These are phyloP conservation scores for Fusarium ambrosium DNA, from an alignment of 2,329 filamentous ascomycete genomes.

Conservation along the genomic window DNA sequence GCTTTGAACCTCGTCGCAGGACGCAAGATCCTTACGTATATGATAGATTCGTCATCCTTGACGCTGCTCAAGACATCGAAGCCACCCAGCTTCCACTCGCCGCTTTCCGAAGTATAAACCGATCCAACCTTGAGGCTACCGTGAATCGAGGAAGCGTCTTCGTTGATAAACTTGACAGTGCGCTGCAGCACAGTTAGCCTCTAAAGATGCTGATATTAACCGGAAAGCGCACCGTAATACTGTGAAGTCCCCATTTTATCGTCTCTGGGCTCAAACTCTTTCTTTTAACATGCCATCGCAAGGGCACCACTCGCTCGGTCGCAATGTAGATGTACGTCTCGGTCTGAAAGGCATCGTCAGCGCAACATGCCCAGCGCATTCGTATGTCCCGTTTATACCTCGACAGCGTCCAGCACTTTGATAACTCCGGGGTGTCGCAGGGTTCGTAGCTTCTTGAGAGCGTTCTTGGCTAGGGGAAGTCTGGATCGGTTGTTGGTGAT, in stretches of 20 bases:
- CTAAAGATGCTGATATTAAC: background rate
- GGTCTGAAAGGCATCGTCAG: slow-evolving; percentile 69
- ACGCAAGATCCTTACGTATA: slow-evolving; percentile 72
- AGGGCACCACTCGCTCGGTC: slow-evolving; percentile 87
- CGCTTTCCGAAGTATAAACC: slow-evolving; percentile 93
- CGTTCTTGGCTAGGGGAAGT: slow-evolving; percentile 90
- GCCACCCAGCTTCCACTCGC: slow-evolving; percentile 96
- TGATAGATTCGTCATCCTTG: slow-evolving; percentile 94
- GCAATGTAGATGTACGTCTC: slow-evolving; percentile 97
- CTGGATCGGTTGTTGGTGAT: slow-evolving; percentile 83
- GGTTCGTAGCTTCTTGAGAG: slow-evolving; percentile 92
- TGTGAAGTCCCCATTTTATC: slow-evolving; percentile 94
- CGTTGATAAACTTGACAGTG: slow-evolving; percentile 96
- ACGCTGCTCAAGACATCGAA: slow-evolving; percentile 95
- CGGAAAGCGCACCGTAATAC: slow-evolving; percentile 74
- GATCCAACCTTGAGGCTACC: slow-evolving; percentile 88
- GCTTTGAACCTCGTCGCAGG: background rate
- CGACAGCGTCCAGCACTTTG: slow-evolving; percentile 92
- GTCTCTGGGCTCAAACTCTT: slow-evolving; percentile 92
- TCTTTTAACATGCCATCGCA: slow-evolving; percentile 91
- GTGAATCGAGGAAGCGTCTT: slow-evolving; percentile 91
- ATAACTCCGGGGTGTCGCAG: slow-evolving; percentile 94
- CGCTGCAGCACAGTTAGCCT: slow-evolving; percentile 66
- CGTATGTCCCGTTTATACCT: slow-evolving; percentile 67
- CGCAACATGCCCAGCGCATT: background rate